Conservation (phyloP, 1,284 basidiomycete genomes). For the Anthracocystis walkeri region DNA sequence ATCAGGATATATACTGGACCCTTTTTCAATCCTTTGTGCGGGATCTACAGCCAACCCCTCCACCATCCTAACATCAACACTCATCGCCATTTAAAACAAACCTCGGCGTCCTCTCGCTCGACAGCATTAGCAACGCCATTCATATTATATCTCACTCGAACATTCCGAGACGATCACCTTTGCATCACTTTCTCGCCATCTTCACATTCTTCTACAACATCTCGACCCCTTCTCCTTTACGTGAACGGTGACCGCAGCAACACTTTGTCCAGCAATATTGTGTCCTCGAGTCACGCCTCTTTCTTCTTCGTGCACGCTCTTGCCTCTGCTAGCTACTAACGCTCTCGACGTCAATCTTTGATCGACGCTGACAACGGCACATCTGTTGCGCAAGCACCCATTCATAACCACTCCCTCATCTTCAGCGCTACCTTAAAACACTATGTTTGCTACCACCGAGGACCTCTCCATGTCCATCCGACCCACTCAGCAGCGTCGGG, state of each 20-base stretch:
- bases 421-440: neutral
- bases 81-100: conserved; percentile 7
- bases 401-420: neutral
- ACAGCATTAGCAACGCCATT: neutral
- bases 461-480: conserved; percentile 15
- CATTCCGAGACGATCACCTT: neutral
- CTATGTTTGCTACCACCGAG: conserved; percentile 30
- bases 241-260: neutral
- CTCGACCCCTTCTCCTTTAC: neutral
- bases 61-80: conserved; percentile 4
- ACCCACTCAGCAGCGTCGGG: neutral
- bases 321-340: neutral
- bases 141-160: neutral
- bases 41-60: neutral
- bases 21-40: conserved; percentile 1
- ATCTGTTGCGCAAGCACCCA: neutral
- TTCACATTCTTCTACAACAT: neutral
- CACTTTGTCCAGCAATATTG: neutral
- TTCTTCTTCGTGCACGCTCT: neutral
- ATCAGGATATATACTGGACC: conserved; percentile 5
- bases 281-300: neutral
- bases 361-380: too few relatives aligned
- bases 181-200: neutral
- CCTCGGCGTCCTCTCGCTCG: neutral
- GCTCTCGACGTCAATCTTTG: neutral